phyloP scores from a whole-genome alignment of 164 flowering plant species.

The Houttuynia cordata region DNA sequence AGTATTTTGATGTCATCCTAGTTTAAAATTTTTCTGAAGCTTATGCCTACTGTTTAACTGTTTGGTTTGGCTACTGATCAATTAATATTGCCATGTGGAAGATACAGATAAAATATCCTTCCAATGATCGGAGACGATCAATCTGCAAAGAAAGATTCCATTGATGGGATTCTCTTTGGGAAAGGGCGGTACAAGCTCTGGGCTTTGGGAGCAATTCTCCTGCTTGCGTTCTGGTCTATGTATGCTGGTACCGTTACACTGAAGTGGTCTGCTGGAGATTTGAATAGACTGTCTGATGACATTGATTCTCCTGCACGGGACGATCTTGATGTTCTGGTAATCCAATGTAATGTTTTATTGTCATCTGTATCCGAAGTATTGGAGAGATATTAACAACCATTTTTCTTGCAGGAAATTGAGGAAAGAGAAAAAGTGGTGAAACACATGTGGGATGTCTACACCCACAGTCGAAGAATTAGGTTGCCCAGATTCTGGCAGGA shows the following conservation, averaged over 20 bases:
- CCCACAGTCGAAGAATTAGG: conserved; percentile 56
- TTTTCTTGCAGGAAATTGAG: conserved; percentile 70
- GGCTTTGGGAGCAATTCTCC: conserved; percentile 72
- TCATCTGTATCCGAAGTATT: not conserved
- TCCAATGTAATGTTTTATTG: not conserved
- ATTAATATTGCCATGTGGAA: not conserved
- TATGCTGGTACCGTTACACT: conserved; percentile 89
- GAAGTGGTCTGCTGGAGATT: conserved; percentile 85
- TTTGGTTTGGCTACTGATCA: too few species aligned
- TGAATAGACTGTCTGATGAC: conserved; percentile 51
- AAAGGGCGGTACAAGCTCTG: conserved; percentile 87
- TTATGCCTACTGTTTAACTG: too few species aligned
- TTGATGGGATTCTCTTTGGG: conserved; percentile 36
- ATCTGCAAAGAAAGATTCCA: conserved; percentile 26
- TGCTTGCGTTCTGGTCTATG: conserved; percentile 98
- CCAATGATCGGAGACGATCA: not conserved
- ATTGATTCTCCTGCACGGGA: conserved; percentile 43
- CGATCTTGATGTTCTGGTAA: conserved; percentile 88
- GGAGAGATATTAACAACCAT: not conserved
- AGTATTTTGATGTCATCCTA: too few species aligned
- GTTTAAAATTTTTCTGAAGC: too few species aligned
- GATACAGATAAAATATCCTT: not conserved
- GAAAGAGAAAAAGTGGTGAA: conserved; percentile 96
- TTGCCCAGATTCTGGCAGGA: conserved; percentile 85
- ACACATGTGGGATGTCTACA: conserved; percentile 98